Evolutionary conservation across 2,329 filamentous ascomycete species (phyloP).

Genomic region (Hypoxylon sp.): DNA sequence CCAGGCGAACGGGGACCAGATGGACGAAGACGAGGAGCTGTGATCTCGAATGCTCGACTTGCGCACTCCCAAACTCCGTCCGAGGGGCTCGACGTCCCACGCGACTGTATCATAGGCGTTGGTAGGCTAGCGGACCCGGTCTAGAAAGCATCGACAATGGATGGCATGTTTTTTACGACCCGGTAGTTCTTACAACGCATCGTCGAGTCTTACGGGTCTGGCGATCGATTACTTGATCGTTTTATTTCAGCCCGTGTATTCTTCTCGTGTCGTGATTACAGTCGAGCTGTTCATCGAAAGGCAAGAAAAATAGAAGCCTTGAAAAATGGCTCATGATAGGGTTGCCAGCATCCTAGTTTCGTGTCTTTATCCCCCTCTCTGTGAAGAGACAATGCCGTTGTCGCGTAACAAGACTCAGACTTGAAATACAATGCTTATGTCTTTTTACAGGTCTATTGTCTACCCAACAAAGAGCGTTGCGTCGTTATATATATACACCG

Average conservation of each 20-base stretch:
- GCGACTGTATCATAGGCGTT: constrained; percentile 47
- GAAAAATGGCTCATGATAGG: too few relatives aligned
- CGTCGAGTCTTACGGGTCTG: constrained; percentile 9
- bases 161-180: constrained; percentile 40
- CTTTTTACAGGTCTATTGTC: not conserved
- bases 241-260: not conserved
- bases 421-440: not conserved
- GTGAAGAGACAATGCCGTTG: constrained; percentile 9
- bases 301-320: too few relatives aligned
- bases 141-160: constrained; percentile 41
- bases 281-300: too few relatives aligned
- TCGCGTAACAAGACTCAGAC: not conserved
- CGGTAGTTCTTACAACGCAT: constrained; percentile 11
- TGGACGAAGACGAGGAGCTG: constrained; percentile 71
- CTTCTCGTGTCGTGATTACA: not conserved
- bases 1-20: constrained; percentile 63
- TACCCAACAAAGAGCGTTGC: not conserved
- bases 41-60: constrained; percentile 41
- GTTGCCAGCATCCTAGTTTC: too few relatives aligned
- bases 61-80: constrained; percentile 30
- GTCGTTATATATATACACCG: constrained; percentile 2
- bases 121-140: constrained; percentile 40
- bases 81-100: constrained; percentile 29
- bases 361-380: not conserved
- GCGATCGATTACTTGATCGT: not conserved